Base-by-base conservation (phyloP, 108 stramenopile species). In the Aurantiochytrium sp. region DNA sequence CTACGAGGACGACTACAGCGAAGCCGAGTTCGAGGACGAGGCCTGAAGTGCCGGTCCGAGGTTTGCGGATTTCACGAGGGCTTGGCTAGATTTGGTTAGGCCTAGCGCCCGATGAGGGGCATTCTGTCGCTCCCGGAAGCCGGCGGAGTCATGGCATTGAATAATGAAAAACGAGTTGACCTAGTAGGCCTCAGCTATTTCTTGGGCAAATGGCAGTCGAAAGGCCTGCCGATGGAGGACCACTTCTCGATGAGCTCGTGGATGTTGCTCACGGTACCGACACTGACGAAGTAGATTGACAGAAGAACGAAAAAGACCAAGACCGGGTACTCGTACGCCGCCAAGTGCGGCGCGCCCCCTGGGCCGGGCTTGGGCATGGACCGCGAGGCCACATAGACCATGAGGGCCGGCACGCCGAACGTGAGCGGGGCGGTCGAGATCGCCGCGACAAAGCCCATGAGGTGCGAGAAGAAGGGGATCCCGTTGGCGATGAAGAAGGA, bases 391-490 rank as follows among this genome's bases (percentile, higher is more conserved):
- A 48, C 42, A 42, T 48, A 48, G 27, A 81, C 45, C 73, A 81
- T 81, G 42, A 81, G 8, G n/a, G 73, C 73, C 6, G 73, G 73
- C 6, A 81, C 24, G 27, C 73, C 73, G 2, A 81, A 81, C 12
- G 73, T 81, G 12, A 81, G 73, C 12, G 73, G 73, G 10, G 73
- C 73, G 19, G 73, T 81, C 10, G 73, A 81, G 24, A 81, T 5
- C n/a, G 73, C 73, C 12, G 73, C 73, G 30, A 81, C 73, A 30
- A 81, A 15, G 2, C 73, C 73, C 73, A 81, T 81, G 21, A 81
- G 73, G 39, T 81, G 73, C 19, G 39, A 48, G 2, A 81, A 81
- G 73, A 48, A 48, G 21, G 73, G 73, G 32, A 81, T 81, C 6
- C 39, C 42, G 24, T 81, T 81, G 21, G 73, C 73, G 30, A 81